These are phyloP conservation scores for Parastagonospora avenae DNA, from an alignment of 2,329 filamentous ascomycete species.

Conservation along the genomic window DNA sequence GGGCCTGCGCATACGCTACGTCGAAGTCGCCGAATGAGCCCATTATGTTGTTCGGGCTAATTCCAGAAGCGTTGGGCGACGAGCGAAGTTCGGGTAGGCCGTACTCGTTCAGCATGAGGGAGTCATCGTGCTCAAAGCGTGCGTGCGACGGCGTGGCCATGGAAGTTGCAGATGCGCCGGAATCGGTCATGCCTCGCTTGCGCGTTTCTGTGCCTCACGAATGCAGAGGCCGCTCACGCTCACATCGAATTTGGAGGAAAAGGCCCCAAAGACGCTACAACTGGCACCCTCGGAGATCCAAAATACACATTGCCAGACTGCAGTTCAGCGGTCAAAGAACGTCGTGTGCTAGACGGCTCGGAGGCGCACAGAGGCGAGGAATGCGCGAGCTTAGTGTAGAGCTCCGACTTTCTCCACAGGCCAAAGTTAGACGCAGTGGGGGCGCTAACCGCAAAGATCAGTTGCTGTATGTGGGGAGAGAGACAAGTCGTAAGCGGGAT, in stretches of 20 bases:
- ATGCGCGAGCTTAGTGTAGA: slow-evolving; percentile 11
- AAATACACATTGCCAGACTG: slow-evolving; percentile 7
- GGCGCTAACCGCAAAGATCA: slow-evolving; percentile 19
- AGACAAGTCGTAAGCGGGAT: slow-evolving; percentile 11
- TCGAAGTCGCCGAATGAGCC: slow-evolving; percentile 39
- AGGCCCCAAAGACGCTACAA: background rate
- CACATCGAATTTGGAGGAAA: slow-evolving; percentile 23
- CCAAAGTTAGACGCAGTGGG: slow-evolving; percentile 16
- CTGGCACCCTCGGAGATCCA: background rate
- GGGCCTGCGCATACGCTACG: slow-evolving; percentile 33
- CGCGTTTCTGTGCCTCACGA: slow-evolving; percentile 26
- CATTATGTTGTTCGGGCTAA: slow-evolving; percentile 36
- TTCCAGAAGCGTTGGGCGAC: slow-evolving; percentile 26
- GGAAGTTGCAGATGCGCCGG: slow-evolving; percentile 31
- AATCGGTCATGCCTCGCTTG: slow-evolving; percentile 33
- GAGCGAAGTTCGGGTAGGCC: slow-evolving; percentile 38
- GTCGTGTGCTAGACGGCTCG: slow-evolving; percentile 11
- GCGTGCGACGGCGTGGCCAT: slow-evolving; percentile 36
- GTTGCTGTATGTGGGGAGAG: slow-evolving; percentile 19
- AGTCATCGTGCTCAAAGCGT: slow-evolving; percentile 40
- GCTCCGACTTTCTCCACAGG: slow-evolving; percentile 23
- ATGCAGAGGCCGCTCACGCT: slow-evolving; percentile 11
- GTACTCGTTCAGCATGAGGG: slow-evolving; percentile 43
- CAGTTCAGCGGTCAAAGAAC: slow-evolving; percentile 4
- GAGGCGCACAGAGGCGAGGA: slow-evolving; percentile 11